Percentiles rank a stretch among this genome's conserved stretches.
Conservation (phyloP, 2,329 filamentous ascomycete species). For the Phoma herbarum region DNA sequence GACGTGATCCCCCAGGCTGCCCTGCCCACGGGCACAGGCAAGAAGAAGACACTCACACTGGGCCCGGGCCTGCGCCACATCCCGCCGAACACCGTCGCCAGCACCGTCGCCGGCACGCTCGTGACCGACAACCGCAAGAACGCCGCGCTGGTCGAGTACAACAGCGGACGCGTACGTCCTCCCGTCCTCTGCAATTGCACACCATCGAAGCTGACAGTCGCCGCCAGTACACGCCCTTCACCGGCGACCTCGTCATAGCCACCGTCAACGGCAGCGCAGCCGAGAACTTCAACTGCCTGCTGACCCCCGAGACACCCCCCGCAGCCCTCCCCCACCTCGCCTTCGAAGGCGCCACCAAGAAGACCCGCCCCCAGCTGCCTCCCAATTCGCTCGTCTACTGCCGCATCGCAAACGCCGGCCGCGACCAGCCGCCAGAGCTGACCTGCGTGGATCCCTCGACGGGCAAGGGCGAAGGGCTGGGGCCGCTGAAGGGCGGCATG, state of each 20-base stretch:
- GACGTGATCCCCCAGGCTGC: constrained; percentile 72
- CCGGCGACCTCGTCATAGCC: constrained; percentile 88
- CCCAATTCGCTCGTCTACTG: constrained; percentile 87
- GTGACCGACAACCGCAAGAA: constrained; percentile 76
- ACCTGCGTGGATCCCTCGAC: constrained; percentile 88
- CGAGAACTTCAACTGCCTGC: constrained; percentile 81
- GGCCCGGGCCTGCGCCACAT: constrained; percentile 86
- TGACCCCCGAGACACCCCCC: constrained; percentile 69
- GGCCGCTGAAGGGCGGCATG: constrained; percentile 85
- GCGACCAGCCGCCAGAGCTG: constrained; percentile 80
- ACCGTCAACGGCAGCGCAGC: constrained; percentile 78
- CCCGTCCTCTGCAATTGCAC: background rate
- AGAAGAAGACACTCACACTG: constrained; percentile 74
- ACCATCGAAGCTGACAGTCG: background rate
- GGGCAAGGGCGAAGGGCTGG: constrained; percentile 87
- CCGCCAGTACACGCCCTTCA: constrained; percentile 77
- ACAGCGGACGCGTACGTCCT: constrained; percentile 70
- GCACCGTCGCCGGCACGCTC: constrained; percentile 73
- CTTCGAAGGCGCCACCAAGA: constrained; percentile 93
- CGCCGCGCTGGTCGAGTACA: constrained; percentile 78
- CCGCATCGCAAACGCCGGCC: constrained; percentile 72
- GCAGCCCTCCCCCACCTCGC: constrained; percentile 84
- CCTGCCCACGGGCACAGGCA: constrained; percentile 72
- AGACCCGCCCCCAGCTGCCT: constrained; percentile 82
- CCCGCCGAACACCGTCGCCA: constrained; percentile 75